Base-by-base conservation (phyloP, 2,329 filamentous ascomycete species). In the Exophiala aquamarina region DNA sequence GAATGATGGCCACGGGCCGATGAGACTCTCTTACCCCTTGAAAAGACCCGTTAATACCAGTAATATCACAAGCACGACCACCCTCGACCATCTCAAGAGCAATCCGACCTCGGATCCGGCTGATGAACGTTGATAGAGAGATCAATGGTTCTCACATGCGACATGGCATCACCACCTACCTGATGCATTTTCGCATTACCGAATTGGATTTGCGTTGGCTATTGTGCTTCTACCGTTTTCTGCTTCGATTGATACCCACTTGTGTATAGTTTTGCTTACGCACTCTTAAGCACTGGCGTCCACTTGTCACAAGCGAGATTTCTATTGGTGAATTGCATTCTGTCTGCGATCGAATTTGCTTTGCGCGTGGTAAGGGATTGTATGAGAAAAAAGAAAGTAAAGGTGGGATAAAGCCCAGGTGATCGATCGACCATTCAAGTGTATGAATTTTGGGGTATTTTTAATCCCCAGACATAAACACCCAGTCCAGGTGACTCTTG, bases 1-100 rank as follows among this genome's bases (percentile, higher is more conserved):
- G 41, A 38, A 46, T 41, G 41, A 46, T 26, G 47, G 44, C 43
- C 43, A 47, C 19, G 34, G 31, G 41, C 45, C 45, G 33, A 47
- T 32, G 39, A 45, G 41, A 39, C n/a, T n/a, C n/a, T n/a, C 33
- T 21, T 51, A 49, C 44, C 35, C n/a, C 18, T 20, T n/a, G 4
- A 37, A 18, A 52, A 26, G 37, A 48, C 42, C 40, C 49, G 49
- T 52, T 55, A 55, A 55, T 55, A 47, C 52, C 52, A 50, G 35
- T 55, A 55, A 55, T 55, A 52, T 39, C 46, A 50, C 39, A 43
- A 45, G 38, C 44, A 43, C 44, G 21, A 41, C 31, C 26, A n/a
- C n/a, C 23, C 29, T 36, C 17, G 23, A 37, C 35, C 14, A 26
- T 10, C 8, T 17, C 35, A 23, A 31, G 37, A 39, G 15, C 15